Evolutionary conservation across 306 rosid species (phyloP), one percentile per base, ranked within the genome.

Genomic region (Arachis stenosperma): DNA sequence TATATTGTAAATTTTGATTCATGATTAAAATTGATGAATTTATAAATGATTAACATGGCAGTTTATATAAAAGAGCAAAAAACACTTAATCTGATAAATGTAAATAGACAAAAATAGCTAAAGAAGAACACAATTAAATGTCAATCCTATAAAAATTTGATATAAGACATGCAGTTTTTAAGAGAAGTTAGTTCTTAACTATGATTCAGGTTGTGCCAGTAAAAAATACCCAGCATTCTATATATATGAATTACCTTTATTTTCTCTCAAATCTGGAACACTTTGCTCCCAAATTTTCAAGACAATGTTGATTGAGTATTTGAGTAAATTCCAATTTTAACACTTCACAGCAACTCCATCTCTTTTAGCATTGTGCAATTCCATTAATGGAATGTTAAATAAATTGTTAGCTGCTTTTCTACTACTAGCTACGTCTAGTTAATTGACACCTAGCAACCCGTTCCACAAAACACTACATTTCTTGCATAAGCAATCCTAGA

Each of bases 281-380:
- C 42, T 12, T 12, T 46, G 60, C 59, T 73, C 65, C 61, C 61
- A 61, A 50, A 13, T 50, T 11, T 48, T 5, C 55, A 13, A 9
- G 29, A 72, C 13, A 48, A n/a, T 12, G 41, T 17, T 5, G 55
- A 11, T 50, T 46, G 70, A 37, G 22, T 11, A 27, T 22, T 50
- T 46, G 70, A 37, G 22, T 27, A 27, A 44, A 46, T 22, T 65
- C 70, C 11, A 65, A 65, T 46, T 42, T 39, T 42, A 63, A 63
- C 56, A 65, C 46, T 17, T 10, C 41, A 65, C 55, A 46, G 41
- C n/a, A 65, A 44, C 44, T 11, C 13, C 70, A 65, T 46, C 55
- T 15, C 69, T 27, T 8, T 46, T n/a, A 65, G 41, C 22, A 27
- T 39, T 61, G 57, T 29, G 37, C 41, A 44, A 27, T 65, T 65